These are phyloP conservation scores for Globisporangium spiculum DNA, from an alignment of 352 stramenopile species.

Conservation along the genomic window DNA sequence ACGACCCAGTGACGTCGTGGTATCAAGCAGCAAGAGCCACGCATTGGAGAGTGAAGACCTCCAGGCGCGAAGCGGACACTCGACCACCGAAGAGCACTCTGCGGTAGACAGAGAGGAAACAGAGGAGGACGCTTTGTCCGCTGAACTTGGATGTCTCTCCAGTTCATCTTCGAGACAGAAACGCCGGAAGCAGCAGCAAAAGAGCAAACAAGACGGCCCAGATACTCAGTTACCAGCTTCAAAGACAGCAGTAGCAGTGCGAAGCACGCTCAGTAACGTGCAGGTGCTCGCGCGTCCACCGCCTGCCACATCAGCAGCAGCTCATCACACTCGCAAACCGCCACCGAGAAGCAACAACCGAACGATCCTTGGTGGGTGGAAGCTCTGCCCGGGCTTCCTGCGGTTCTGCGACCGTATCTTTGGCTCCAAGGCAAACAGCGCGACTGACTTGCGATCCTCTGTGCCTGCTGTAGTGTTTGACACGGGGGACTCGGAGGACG, in stretches of 20 bases:
- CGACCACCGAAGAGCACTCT: slow-evolving; percentile 15
- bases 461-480: not conserved
- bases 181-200: slow-evolving; percentile 35
- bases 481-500: not conserved
- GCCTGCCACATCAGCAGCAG: not conserved
- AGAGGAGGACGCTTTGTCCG: not conserved
- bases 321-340: not conserved
- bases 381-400: slow-evolving; percentile 66
- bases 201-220: slow-evolving; percentile 13
- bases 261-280: not conserved
- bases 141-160: not conserved
- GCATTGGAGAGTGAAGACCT: slow-evolving; percentile 9
- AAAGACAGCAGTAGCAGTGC: not conserved
- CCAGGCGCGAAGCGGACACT: slow-evolving; percentile 6
- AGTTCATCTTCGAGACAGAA: slow-evolving; percentile 25
- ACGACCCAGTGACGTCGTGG: not conserved
- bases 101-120: not conserved
- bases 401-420: slow-evolving; percentile 72
- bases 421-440: slow-evolving; percentile 13
- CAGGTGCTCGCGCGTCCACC: slow-evolving; percentile 1
- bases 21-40: slow-evolving; percentile 5
- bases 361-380: slow-evolving; percentile 31
- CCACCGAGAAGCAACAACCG: not conserved
- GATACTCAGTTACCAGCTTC: slow-evolving; percentile 5
- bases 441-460: slow-evolving; percentile 6